Percentiles rank a stretch among this genome's conserved stretches.
Conservation (phyloP, 208 protist genomes). For the Histomonas meleagridis region DNA sequence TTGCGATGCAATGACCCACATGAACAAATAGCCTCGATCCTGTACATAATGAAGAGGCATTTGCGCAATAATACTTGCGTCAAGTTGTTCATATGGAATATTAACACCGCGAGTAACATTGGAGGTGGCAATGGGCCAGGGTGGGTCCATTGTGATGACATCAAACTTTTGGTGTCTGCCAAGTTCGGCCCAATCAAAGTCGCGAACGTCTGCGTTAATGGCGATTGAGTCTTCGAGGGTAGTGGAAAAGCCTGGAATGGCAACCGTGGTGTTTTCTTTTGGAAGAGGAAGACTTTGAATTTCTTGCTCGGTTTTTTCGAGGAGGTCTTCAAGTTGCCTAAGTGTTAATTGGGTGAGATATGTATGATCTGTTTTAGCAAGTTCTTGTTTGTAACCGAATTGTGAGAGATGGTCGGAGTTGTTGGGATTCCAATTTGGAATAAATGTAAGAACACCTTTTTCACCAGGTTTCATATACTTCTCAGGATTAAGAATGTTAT, state of each 20-base stretch:
- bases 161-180: not conserved
- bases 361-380: not conserved
- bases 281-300: not conserved
- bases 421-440: not conserved
- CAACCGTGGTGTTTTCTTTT: not conserved
- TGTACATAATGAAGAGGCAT: constrained; percentile 16
- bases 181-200: not conserved
- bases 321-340: not conserved
- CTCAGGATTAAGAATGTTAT: not conserved
- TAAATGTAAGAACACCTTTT: not conserved
- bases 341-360: not conserved
- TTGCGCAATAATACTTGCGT: not conserved
- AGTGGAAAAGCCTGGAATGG: not conserved
- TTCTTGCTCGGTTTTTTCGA: not conserved
- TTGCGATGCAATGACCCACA: constrained; percentile 11
- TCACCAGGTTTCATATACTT: not conserved
- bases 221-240: not conserved
- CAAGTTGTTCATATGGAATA: constrained; percentile 14
- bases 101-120: not conserved
- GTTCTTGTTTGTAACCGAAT: not conserved
- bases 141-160: constrained; percentile 37
- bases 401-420: not conserved
- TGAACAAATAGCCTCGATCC: not conserved
- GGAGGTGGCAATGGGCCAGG: not conserved
- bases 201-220: not conserved